Percentiles rank a stretch among this genome's conserved stretches.
These are phyloP conservation scores for Tetradesmus obliquus DNA, from an alignment of 139 green algal species.

Conservation along the genomic window DNA sequence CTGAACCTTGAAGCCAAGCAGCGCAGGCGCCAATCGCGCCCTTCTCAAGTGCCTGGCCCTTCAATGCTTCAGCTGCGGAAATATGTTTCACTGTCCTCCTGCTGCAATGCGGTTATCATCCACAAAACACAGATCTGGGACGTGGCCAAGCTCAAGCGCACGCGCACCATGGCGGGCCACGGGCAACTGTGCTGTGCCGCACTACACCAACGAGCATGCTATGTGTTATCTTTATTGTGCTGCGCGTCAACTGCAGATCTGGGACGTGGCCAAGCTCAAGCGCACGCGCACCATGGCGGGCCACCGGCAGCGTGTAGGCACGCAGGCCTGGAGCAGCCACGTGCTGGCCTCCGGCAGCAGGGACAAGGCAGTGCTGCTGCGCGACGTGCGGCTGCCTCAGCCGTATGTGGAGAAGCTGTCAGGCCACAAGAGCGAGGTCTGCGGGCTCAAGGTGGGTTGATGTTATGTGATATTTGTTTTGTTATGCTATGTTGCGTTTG, in stretches of 20 bases:
- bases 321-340: conserved; percentile 86
- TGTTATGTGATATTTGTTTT: neutral
- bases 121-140: conserved; percentile 75
- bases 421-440: conserved; percentile 80
- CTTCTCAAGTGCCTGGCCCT: too few species aligned
- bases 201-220: neutral
- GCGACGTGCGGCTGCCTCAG: conserved; percentile 89
- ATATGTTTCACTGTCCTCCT: neutral
- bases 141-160: conserved; percentile 67
- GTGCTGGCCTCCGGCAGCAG: conserved; percentile 89
- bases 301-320: conserved; percentile 71
- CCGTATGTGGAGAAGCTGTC: conserved; percentile 43
- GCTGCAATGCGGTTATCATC: neutral
- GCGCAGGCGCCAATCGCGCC: too few species aligned
- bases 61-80: neutral
- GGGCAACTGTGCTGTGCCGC: neutral
- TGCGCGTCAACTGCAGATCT: conserved; percentile 87
- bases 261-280: conserved; percentile 81
- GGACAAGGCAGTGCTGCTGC: conserved; percentile 91
- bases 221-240: neutral
- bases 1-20: too few species aligned
- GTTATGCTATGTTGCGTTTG: neutral
- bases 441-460: conserved; percentile 54
- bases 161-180: conserved; percentile 87
- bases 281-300: conserved; percentile 84